Evolutionary conservation across 2,329 filamentous ascomycete species (phyloP).

Genomic region (Aspergillus proliferans): DNA sequence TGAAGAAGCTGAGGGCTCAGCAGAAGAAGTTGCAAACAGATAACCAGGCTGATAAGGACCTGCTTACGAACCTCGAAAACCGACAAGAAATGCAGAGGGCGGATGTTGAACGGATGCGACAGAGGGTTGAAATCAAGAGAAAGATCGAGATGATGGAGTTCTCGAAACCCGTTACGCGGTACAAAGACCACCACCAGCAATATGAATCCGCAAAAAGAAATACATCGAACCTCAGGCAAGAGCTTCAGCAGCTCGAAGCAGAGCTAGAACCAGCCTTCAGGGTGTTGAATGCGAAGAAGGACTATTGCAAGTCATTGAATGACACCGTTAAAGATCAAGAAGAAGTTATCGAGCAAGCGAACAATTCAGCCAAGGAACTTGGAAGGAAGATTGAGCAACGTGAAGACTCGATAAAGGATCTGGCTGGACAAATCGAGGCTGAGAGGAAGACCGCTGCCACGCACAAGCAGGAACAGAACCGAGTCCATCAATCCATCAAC

Average conservation of each 20-base stretch:
- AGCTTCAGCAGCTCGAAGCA: constrained; percentile 55
- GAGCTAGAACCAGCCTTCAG: constrained; percentile 62
- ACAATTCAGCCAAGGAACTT: constrained; percentile 40
- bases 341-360: constrained; percentile 48
- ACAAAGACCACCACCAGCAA: constrained; percentile 49
- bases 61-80: constrained; percentile 60
- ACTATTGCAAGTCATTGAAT: constrained; percentile 55
- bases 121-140: constrained; percentile 63
- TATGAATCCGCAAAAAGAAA: constrained; percentile 50
- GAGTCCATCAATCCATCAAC: constrained; percentile 53
- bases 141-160: constrained; percentile 60
- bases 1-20: constrained; percentile 64
- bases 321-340: constrained; percentile 52
- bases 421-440: constrained; percentile 40
- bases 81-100: constrained; percentile 69
- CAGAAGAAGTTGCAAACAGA: constrained; percentile 60
- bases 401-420: constrained; percentile 30
- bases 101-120: constrained; percentile 75
- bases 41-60: constrained; percentile 55
- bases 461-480: constrained; percentile 48
- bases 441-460: constrained; percentile 46
- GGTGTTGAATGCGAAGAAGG: constrained; percentile 63
- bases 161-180: constrained; percentile 60
- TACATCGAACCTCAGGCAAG: constrained; percentile 50
- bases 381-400: constrained; percentile 38